Conservation (phyloP, 441 rosid species). For the Corymbia citriodora region DNA sequence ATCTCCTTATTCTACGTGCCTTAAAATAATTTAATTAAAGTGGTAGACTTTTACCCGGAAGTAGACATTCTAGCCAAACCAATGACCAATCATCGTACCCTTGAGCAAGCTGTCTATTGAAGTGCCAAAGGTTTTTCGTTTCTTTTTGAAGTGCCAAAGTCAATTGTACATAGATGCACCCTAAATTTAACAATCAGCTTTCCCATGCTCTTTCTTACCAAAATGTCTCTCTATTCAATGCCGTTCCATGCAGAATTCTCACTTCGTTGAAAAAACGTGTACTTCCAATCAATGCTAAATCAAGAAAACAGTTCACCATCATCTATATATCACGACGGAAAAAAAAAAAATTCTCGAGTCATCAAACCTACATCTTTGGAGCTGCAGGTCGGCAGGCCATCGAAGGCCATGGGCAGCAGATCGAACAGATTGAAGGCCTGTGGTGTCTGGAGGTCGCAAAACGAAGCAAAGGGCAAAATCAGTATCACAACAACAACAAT, state of each 20-base stretch:
- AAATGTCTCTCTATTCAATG: neutral
- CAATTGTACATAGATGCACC: neutral
- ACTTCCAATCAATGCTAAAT: neutral
- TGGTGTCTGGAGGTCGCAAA: conserved; percentile 29
- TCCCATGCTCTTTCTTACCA: neutral
- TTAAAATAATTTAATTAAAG: neutral
- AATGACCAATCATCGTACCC: neutral
- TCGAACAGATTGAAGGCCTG: conserved; percentile 73
- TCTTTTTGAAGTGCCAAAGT: neutral
- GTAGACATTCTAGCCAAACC: neutral
- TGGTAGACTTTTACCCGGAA: neutral
- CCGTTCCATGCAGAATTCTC: neutral
- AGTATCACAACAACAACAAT: neutral
- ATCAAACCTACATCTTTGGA: conserved; percentile 42
- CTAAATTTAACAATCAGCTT: neutral
- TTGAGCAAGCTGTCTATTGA: neutral
- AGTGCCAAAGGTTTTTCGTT: neutral
- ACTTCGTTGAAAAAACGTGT: neutral
- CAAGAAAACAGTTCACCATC: neutral
- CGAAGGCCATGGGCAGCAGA: conserved; percentile 31
- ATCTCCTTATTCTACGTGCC: neutral
- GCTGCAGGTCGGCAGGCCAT: conserved; percentile 29
- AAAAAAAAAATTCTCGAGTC: neutral
- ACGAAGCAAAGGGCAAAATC: neutral
- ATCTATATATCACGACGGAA: neutral